A percentile compares a stretch with the other conserved stretches of the same genome.
phyloP scores from a whole-genome alignment of 306 rosid genomes.

The Gynostemma pentaphyllum region DNA sequence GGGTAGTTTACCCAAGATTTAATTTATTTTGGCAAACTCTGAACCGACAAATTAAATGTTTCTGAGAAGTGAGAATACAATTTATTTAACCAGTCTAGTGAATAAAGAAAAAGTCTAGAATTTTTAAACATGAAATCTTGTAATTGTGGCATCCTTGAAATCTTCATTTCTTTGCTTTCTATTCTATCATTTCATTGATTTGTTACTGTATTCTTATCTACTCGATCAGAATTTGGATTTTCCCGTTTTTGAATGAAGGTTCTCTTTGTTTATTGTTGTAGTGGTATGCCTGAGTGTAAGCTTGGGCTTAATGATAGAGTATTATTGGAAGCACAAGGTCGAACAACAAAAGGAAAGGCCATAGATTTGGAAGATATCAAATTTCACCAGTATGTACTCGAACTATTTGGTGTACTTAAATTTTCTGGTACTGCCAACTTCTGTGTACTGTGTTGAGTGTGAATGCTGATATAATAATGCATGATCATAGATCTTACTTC shows the following conservation, averaged over 20 bases:
- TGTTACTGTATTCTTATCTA: neutral
- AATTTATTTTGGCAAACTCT: neutral
- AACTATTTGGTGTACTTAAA: conserved; percentile 18
- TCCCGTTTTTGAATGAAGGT: neutral
- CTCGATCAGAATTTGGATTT: neutral
- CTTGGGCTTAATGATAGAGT: conserved; percentile 94
- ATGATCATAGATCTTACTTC: neutral
- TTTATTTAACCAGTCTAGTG: neutral
- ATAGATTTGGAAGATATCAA: conserved; percentile 99
- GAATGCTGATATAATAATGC: conserved; percentile 4
- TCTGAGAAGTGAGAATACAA: too few species aligned
- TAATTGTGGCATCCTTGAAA: neutral
- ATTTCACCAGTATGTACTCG: conserved; percentile 89
- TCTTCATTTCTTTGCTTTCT: neutral
- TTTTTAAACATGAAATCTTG: neutral
- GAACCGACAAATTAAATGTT: neutral
- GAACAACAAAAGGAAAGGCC: conserved; percentile 89
- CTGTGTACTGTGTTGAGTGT: neutral
- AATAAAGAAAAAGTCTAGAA: neutral
- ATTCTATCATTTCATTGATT: neutral
- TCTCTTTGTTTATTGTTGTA: conserved; percentile 28
- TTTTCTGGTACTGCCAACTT: neutral
- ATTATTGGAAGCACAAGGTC: conserved; percentile 91
- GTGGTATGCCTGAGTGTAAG: conserved; percentile 99
- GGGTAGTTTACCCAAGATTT: too few species aligned